Conservation (phyloP, 169 alveolate species). For the Cryptosporidium baileyi region DNA sequence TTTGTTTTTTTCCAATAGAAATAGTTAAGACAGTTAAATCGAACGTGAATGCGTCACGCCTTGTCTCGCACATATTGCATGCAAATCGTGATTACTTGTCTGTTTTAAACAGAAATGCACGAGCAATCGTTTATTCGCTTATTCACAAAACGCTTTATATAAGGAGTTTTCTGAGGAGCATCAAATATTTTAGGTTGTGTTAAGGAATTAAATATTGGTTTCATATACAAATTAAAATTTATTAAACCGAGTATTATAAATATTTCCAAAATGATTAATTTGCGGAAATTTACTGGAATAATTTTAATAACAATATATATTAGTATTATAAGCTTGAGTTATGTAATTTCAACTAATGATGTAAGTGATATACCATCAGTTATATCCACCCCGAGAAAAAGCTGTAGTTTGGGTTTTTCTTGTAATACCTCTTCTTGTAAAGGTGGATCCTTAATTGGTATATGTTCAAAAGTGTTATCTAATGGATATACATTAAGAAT, state of each 20-base stretch:
- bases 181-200: too few species aligned
- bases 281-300: slow-evolving; percentile 10
- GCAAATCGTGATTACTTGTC: slow-evolving; percentile 64
- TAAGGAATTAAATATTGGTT: too few species aligned
- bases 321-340: neutral
- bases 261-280: slow-evolving; percentile 12
- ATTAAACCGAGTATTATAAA: too few species aligned
- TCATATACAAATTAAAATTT: too few species aligned
- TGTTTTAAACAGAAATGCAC: slow-evolving; percentile 49
- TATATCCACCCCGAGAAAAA: slow-evolving; percentile 14
- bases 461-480: slow-evolving; percentile 5
- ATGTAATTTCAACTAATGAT: neutral
- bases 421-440: slow-evolving; percentile 24
- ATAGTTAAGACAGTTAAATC: too few species aligned
- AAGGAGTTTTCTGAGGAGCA: too few species aligned
- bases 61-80: slow-evolving; percentile 59
- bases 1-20: too few species aligned
- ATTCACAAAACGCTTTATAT: too few species aligned
- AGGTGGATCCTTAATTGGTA: slow-evolving; percentile 57
- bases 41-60: too few species aligned
- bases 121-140: too few species aligned
- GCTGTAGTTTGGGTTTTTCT: slow-evolving; percentile 51
- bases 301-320: neutral
- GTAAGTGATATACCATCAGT: neutral
- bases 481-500: slow-evolving; percentile 24